Conservation (phyloP, 2,329 filamentous ascomycete genomes). For the Drechslera avenae region DNA sequence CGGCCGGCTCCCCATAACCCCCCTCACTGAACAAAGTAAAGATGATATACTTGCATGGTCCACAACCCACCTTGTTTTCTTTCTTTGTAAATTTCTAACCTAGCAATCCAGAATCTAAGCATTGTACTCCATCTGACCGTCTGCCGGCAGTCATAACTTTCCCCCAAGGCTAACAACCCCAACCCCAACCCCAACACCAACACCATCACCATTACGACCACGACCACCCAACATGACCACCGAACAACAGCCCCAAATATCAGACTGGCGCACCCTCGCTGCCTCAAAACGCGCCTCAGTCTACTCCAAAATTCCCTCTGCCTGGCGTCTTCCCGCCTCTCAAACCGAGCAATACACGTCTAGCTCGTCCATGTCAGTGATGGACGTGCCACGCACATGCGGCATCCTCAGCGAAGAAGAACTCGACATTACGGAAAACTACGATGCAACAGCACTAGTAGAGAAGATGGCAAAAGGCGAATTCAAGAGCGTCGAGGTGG, state of each 20-base stretch:
- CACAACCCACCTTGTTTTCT: neutral
- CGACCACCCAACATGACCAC: conserved; percentile 12
- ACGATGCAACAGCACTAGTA: conserved; percentile 43
- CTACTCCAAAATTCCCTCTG: conserved; percentile 37
- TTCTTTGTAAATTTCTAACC: neutral
- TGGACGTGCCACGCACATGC: conserved; percentile 38
- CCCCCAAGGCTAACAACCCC: too few species aligned
- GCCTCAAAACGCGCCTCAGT: conserved; percentile 37
- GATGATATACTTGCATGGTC: neutral
- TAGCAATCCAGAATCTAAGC: too few species aligned
- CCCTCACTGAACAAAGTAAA: conserved; percentile 1
- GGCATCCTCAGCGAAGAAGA: conserved; percentile 41
- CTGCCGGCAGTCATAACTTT: too few species aligned
- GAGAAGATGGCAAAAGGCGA: conserved; percentile 29
- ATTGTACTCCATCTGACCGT: too few species aligned
- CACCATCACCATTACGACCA: too few species aligned
- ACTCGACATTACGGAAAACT: conserved; percentile 42
- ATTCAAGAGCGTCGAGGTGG: conserved; percentile 50
- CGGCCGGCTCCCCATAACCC: conserved; percentile 14
- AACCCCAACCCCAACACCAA: too few species aligned
- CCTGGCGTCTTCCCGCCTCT: conserved; percentile 39
- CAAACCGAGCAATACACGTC: conserved; percentile 24
- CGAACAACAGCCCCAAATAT: conserved; percentile 7
- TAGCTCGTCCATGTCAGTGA: conserved; percentile 30
- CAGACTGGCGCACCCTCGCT: conserved; percentile 40